Evolutionary conservation across 2,329 filamentous ascomycete species (phyloP), one percentile per base, ranked within the genome.

Genomic region (Bimuria novae-zelandiae): DNA sequence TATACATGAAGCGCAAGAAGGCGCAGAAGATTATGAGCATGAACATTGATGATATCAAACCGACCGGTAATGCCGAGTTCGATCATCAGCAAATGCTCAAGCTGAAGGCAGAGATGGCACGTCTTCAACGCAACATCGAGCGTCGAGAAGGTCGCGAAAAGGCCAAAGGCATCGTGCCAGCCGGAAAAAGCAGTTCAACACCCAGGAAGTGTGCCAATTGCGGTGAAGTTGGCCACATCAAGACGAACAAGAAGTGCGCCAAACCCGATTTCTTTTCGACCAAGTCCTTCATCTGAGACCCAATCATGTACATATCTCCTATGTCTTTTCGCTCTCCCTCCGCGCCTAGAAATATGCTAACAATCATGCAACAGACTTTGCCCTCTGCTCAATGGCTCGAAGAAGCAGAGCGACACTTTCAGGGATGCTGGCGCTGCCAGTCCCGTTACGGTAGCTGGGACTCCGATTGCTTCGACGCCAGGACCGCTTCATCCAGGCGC

Each of bases 151-250:
- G 90, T 55, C 91, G 93, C 67, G 93, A 97, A 71, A 92, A 93
- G 69, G 89, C 91, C 66, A 97, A 96, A 74, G 87, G 85, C 30
- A 40, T 69, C 75, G 55, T 73, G 59, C 61, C 69, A 63, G 44
- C 65, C 65, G 71, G 70, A 39, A 77, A 77, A 47, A 71, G 72
- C 27, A 80, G 79, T 30, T 80, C 80, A 39, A 87, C 85, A 10
- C 81, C 82, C 51, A 84, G 95, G 66, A 97, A 97, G 79, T 99
- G 94, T 77, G 94, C 94, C 62, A 97, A 97, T 75, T 99, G 94
- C 77, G 94, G 94, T 45, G 89, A 94, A 74, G 89, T 96, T 49
- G 94, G 94, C 27, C 94, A 99, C 70, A 99, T 99, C 80, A 97
- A 97, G 77, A 97, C 93, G 42, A 97, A 97, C 80, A 96, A 97